phyloP scores from a whole-genome alignment of 345 rosid species.

The Raphanus raphanistrum region DNA sequence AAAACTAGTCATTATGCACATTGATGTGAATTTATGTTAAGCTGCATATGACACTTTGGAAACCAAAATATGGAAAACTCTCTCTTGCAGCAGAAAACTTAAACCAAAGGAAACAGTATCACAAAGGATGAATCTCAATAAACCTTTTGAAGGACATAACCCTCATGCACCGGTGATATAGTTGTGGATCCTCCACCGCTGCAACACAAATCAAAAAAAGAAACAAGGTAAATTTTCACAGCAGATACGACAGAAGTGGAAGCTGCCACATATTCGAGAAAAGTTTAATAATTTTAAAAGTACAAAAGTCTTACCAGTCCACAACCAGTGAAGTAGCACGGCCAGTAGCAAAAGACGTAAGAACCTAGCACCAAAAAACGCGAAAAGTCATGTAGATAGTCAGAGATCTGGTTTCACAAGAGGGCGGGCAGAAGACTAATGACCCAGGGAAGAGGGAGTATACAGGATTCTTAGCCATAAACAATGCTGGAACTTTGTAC shows the following conservation, averaged over 20 bases:
- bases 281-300: neutral
- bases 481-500: conserved; percentile 92
- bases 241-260: conserved; percentile 13
- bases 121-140: neutral
- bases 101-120: conserved; percentile 4
- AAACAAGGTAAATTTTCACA: conserved; percentile 16
- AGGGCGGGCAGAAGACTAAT: neutral
- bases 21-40: neutral
- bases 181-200: conserved; percentile 99
- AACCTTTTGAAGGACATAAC: conserved; percentile 96
- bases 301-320: conserved; percentile 59
- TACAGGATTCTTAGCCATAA: conserved; percentile 99
- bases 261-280: conserved; percentile 8
- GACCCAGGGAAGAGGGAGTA: conserved; percentile 28
- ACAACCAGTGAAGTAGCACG: conserved; percentile 98
- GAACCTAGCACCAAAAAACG: conserved; percentile 59
- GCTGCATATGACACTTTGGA: neutral
- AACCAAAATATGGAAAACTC: neutral
- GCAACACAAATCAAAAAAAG: conserved; percentile 24
- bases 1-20: neutral
- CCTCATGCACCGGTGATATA: conserved; percentile 95
- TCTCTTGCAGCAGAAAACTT: neutral
- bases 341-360: conserved; percentile 97
- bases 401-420: conserved; percentile 9
- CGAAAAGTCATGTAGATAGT: conserved; percentile 26